Conservation (phyloP, 1,284 basidiomycete species). For the Ustilago xerochloae region DNA sequence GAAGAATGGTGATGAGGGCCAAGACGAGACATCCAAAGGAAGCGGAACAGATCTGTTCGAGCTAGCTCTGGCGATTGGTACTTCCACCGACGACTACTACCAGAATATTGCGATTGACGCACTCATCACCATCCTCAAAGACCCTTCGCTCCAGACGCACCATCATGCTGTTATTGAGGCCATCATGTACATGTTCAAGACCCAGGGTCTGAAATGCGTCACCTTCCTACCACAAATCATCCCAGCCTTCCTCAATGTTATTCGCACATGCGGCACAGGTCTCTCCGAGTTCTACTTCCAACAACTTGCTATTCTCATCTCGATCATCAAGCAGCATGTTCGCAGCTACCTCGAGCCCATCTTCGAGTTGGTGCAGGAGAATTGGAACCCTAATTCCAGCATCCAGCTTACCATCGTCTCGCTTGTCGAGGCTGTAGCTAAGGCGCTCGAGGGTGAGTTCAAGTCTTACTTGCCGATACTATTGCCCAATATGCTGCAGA, state of each 20-base stretch:
- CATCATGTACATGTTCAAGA: slow-evolving; percentile 99
- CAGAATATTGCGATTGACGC: slow-evolving; percentile 95
- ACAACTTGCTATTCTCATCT: slow-evolving; percentile 93
- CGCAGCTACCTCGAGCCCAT: slow-evolving; percentile 74
- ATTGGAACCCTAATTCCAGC: slow-evolving; percentile 73
- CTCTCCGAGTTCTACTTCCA: slow-evolving; percentile 95
- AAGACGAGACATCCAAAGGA: slow-evolving; percentile 70
- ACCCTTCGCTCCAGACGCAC: slow-evolving; percentile 69
- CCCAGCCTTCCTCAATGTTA: slow-evolving; percentile 91
- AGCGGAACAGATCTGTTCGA: slow-evolving; percentile 73
- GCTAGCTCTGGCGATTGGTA: slow-evolving; percentile 71
- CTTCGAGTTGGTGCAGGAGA: slow-evolving; percentile 66
- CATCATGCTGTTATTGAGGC: slow-evolving; percentile 92
- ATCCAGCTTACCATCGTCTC: slow-evolving; percentile 93
- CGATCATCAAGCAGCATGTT: slow-evolving; percentile 97
- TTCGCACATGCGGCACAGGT: slow-evolving; percentile 79
- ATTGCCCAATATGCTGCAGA: slow-evolving; percentile 85
- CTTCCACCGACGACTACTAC: slow-evolving; percentile 86
- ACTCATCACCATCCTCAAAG: slow-evolving; percentile 87
- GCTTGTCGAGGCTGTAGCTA: slow-evolving; percentile 92
- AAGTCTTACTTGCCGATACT: slow-evolving; percentile 95
- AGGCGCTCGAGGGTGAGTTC: slow-evolving; percentile 96
- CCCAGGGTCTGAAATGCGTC: slow-evolving; percentile 95
- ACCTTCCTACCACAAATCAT: slow-evolving; percentile 96
- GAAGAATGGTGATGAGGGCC: slow-evolving; percentile 79